phyloP scores from a whole-genome alignment of 306 rosid species.

The Gynostemma pentaphyllum region DNA sequence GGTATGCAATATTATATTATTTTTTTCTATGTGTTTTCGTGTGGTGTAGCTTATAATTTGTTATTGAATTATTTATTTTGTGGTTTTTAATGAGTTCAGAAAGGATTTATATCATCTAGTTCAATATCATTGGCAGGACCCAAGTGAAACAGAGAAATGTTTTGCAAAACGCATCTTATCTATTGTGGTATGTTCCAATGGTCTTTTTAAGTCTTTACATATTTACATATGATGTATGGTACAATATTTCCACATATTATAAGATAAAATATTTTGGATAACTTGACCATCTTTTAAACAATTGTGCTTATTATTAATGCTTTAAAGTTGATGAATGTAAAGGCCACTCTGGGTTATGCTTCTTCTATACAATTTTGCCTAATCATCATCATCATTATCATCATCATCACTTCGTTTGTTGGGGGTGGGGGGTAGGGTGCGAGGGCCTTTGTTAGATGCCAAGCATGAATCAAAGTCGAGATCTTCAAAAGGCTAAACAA shows the following conservation, averaged over 20 bases:
- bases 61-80: not conserved
- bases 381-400: too few relatives aligned
- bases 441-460: too few relatives aligned
- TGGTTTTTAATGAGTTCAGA: not conserved
- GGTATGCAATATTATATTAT: slow-evolving; percentile 26
- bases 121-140: slow-evolving; percentile 56
- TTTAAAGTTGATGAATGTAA: too few relatives aligned
- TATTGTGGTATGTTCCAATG: slow-evolving; percentile 60
- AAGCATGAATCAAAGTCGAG: too few relatives aligned
- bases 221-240: not conserved
- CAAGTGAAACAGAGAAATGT: slow-evolving; percentile 70
- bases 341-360: too few relatives aligned
- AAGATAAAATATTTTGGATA: too few relatives aligned
- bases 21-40: not conserved
- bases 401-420: too few relatives aligned
- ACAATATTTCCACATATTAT: not conserved
- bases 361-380: too few relatives aligned
- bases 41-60: not conserved
- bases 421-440: too few relatives aligned
- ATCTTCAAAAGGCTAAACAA: too few relatives aligned
- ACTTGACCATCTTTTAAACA: too few relatives aligned
- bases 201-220: not conserved
- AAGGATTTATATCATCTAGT: not conserved
- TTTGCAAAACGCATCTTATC: slow-evolving; percentile 88
- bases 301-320: too few relatives aligned